Percentiles rank a stretch among this genome's conserved stretches.
These are phyloP conservation scores for Diplocarpon mali DNA, from an alignment of 2,329 filamentous ascomycete species.

Conservation along the genomic window DNA sequence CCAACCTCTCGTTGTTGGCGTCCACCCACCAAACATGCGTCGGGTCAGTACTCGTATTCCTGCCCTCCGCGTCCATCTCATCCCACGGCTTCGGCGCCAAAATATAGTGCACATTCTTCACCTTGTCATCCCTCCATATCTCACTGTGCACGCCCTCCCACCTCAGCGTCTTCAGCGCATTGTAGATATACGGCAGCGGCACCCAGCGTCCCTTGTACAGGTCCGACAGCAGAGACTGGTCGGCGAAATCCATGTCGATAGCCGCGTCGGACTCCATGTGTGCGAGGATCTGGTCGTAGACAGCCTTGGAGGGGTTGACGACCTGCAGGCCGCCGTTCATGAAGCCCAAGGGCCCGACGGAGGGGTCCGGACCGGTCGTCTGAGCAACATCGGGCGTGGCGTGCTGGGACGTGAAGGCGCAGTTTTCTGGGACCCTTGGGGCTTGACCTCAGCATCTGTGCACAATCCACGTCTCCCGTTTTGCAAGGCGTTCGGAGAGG, in stretches of 20 bases:
- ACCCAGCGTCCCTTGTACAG: conserved; percentile 46
- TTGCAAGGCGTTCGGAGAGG: background rate
- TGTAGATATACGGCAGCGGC: conserved; percentile 48
- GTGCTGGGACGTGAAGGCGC: conserved; percentile 47
- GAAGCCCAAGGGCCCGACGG: conserved; percentile 37
- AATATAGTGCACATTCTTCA: conserved; percentile 53
- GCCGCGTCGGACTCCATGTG: conserved; percentile 38
- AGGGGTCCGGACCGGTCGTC: conserved; percentile 33
- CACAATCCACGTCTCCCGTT: too few relatives aligned
- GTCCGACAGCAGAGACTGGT: conserved; percentile 46
- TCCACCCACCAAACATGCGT: conserved; percentile 47
- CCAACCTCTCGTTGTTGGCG: conserved; percentile 33
- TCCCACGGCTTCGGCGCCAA: conserved; percentile 52
- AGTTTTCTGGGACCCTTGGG: conserved; percentile 38
- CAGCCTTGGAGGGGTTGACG: conserved; percentile 37
- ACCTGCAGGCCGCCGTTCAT: conserved; percentile 48
- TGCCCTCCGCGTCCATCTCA: conserved; percentile 34
- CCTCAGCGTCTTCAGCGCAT: conserved; percentile 50
- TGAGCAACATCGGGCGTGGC: conserved; percentile 36
- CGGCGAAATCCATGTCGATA: conserved; percentile 43
- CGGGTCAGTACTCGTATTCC: conserved; percentile 32
- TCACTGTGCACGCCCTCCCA: conserved; percentile 39
- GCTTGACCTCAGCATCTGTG: background rate
- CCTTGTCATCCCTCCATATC: conserved; percentile 46
- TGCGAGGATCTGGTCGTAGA: conserved; percentile 40